Percentiles rank a stretch among this genome's conserved stretches.
These are phyloP conservation scores for Xerocomus spinulosus DNA, from an alignment of 768 basidiomycete genomes.

Conservation along the genomic window DNA sequence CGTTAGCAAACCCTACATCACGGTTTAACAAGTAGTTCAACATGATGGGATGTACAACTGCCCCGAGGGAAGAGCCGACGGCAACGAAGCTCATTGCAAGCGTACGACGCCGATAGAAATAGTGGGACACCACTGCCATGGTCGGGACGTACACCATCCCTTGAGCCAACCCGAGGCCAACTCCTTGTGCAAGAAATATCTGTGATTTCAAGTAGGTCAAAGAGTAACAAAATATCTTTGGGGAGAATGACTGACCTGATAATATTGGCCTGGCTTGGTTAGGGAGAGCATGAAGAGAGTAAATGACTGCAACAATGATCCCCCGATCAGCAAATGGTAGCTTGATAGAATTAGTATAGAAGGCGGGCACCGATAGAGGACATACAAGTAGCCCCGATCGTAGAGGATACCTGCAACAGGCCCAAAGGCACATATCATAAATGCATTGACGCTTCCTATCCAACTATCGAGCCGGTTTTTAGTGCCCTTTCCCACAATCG, in stretches of 20 bases:
- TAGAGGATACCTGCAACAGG: conserved; percentile 42
- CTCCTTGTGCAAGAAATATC: conserved; percentile 48
- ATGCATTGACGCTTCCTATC: conserved; percentile 47
- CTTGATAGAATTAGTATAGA: conserved; percentile 21
- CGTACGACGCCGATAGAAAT: conserved; percentile 39
- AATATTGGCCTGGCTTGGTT: conserved; percentile 37
- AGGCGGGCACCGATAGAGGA: background rate
- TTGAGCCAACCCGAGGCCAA: conserved; percentile 42
- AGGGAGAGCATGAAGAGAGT: conserved; percentile 44
- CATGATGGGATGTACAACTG: conserved; percentile 26
- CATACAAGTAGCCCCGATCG: conserved; percentile 51
- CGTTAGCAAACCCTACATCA: conserved; percentile 38
- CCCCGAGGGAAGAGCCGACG: conserved; percentile 34
- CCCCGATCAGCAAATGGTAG: conserved; percentile 42
- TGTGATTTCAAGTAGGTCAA: conserved; percentile 10
- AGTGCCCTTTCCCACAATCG: background rate
- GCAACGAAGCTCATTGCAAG: conserved; percentile 42
- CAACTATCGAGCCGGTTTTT: conserved; percentile 22
- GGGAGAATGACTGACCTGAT: conserved; percentile 33
- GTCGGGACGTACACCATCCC: conserved; percentile 46
- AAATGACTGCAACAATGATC: conserved; percentile 40
- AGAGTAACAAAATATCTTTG: background rate
- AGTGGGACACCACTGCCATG: conserved; percentile 40
- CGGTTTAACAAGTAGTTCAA: conserved; percentile 27
- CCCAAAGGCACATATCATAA: conserved; percentile 35